A percentile compares a stretch with the other conserved stretches of the same genome.
Evolutionary conservation across 495 filamentous ascomycete species (phyloP).

Genomic region (Friedmanniomyces simplex): DNA sequence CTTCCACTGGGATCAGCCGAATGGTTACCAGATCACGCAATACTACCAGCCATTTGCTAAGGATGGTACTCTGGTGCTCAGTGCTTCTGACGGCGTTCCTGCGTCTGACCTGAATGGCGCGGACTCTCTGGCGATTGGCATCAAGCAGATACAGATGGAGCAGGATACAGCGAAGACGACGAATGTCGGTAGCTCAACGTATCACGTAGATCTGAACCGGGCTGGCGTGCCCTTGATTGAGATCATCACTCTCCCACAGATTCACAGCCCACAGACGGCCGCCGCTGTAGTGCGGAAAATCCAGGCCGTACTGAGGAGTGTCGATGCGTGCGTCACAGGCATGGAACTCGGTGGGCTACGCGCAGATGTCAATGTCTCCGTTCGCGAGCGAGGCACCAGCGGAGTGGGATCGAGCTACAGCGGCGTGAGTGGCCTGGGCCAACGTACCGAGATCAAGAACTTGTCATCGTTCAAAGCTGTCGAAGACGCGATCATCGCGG

Average conservation of each 20-base stretch:
- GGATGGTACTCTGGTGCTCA: slow-evolving; percentile 61
- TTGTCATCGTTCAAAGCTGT: slow-evolving; percentile 88
- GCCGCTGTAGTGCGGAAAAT: slow-evolving; percentile 82
- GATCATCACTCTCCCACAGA: slow-evolving; percentile 83
- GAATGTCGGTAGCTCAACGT: slow-evolving; percentile 57
- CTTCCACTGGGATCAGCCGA: slow-evolving; percentile 95
- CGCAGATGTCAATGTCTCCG: slow-evolving; percentile 92
- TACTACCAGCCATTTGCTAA: slow-evolving; percentile 83
- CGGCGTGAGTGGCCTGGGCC: slow-evolving; percentile 55
- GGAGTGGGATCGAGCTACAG: slow-evolving; percentile 37
- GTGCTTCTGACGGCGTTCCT: slow-evolving; percentile 67
- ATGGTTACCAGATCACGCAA: slow-evolving; percentile 95
- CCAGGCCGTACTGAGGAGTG: slow-evolving; percentile 67
- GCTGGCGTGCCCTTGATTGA: slow-evolving; percentile 85
- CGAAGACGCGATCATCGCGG: slow-evolving; percentile 83
- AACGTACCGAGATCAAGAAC: slow-evolving; percentile 96
- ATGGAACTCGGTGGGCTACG: slow-evolving; percentile 90
- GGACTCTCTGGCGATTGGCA: slow-evolving; percentile 56
- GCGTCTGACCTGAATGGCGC: slow-evolving; percentile 45
- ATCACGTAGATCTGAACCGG: slow-evolving; percentile 87
- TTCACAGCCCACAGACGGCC: slow-evolving; percentile 73
- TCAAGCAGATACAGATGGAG: slow-evolving; percentile 91
- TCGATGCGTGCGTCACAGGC: slow-evolving; percentile 72
- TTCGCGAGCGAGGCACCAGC: slow-evolving; percentile 42
- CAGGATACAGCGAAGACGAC: slow-evolving; percentile 96